Percentiles rank a stretch among this genome's conserved stretches.
Evolutionary conservation across 176 grass and related monocot species (phyloP).

Genomic region (Ananas comosus): DNA sequence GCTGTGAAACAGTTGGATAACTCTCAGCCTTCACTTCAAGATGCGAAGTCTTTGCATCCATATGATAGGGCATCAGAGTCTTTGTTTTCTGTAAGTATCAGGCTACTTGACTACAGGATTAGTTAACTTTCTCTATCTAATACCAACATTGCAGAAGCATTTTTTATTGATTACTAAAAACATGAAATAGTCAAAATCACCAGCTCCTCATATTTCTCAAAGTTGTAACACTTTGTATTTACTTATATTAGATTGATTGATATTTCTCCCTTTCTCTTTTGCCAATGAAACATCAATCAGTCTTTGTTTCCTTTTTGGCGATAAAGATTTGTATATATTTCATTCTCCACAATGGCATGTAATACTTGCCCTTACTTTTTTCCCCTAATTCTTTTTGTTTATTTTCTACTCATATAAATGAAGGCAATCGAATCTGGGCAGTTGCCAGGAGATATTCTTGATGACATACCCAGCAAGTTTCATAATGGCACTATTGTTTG

Average conservation of each 20-base stretch:
- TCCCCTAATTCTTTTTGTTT: not conserved
- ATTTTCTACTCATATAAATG: not conserved
- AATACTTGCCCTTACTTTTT: not conserved
- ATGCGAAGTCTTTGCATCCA: constrained; percentile 77
- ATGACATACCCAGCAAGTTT: constrained; percentile 94
- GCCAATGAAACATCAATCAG: not conserved
- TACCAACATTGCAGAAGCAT: not conserved
- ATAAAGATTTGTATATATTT: not conserved
- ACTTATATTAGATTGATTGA: not conserved
- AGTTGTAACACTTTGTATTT: not conserved
- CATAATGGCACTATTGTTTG: constrained; percentile 67
- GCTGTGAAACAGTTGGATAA: constrained; percentile 45
- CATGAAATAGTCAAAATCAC: not conserved
- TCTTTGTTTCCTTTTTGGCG: not conserved
- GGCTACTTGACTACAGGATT: not conserved
- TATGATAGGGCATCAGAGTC: constrained; percentile 87
- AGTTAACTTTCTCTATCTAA: not conserved
- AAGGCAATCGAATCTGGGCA: constrained; percentile 79
- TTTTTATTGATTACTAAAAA: not conserved
- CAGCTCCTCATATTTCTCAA: not conserved
- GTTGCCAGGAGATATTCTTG: constrained; percentile 79
- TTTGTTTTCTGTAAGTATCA: constrained; percentile 85
- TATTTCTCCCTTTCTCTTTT: not conserved
- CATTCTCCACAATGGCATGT: not conserved
- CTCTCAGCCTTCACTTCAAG: constrained; percentile 36